phyloP scores from a whole-genome alignment of 306 rosid species.

The Oemleria cerasiformis region DNA sequence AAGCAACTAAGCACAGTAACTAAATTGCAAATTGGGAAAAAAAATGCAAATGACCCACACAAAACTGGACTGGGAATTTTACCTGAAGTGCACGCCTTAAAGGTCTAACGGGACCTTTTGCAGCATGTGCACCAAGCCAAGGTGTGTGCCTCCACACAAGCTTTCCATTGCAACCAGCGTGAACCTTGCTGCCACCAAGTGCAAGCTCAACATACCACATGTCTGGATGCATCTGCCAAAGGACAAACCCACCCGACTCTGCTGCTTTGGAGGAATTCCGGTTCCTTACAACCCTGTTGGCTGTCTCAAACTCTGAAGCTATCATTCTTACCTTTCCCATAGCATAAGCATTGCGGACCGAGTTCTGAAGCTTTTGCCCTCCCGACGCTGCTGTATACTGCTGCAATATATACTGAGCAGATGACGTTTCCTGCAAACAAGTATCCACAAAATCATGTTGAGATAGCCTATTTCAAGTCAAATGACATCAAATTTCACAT shows the following conservation, averaged over 20 bases:
- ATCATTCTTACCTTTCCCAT: constrained; percentile 98
- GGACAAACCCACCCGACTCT: constrained; percentile 89
- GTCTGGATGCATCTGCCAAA: constrained; percentile 99
- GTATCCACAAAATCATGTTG: constrained; percentile 17
- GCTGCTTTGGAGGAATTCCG: constrained; percentile 78
- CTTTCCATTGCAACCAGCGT: constrained; percentile 95
- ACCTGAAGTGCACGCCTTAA: constrained; percentile 96
- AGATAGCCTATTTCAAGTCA: neutral
- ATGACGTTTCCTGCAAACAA: constrained; percentile 75
- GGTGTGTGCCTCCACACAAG: constrained; percentile 99
- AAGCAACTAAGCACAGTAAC: neutral
- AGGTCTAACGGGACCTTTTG: constrained; percentile 97
- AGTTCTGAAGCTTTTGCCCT: constrained; percentile 84
- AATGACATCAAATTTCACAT: neutral
- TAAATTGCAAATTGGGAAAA: neutral
- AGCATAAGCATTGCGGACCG: constrained; percentile 82
- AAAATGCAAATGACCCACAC: neutral
- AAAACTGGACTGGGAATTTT: neutral
- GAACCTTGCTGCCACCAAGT: constrained; percentile 97
- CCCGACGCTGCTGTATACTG: constrained; percentile 96
- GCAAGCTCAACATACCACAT: constrained; percentile 99
- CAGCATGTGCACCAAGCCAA: constrained; percentile 98
- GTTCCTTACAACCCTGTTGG: constrained; percentile 68
- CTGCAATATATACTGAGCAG: constrained; percentile 97
- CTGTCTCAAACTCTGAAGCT: constrained; percentile 93